Conservation (phyloP, 192 early-diverging fungal genomes). For the Paraglomus occultum region DNA sequence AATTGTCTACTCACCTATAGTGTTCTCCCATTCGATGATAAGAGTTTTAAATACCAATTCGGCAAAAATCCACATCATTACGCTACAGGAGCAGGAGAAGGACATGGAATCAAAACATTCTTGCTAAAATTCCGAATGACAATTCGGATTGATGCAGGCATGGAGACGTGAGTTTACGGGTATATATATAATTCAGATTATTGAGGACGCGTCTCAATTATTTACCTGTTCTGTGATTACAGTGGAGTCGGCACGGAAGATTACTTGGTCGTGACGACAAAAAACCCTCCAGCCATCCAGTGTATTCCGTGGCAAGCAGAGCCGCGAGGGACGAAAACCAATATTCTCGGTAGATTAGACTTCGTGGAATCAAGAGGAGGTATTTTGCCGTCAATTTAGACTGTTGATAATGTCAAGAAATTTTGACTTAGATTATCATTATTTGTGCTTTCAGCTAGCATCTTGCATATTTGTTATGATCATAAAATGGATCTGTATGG, state of each 20-base stretch:
- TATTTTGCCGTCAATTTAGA: constrained; percentile 20
- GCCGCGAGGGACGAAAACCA: constrained; percentile 23
- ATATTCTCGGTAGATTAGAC: constrained; percentile 30
- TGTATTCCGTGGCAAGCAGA: constrained; percentile 72
- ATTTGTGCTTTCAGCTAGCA: constrained; percentile 22
- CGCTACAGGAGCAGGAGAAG: constrained; percentile 68
- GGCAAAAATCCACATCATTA: constrained; percentile 55
- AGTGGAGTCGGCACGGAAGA: constrained; percentile 66
- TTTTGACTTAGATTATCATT: constrained; percentile 19
- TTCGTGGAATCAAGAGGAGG: constrained; percentile 40
- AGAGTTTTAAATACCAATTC: constrained; percentile 59
- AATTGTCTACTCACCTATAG: constrained; percentile 73
- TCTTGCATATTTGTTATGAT: constrained; percentile 24
- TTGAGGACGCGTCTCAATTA: neutral
- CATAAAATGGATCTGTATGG: constrained; percentile 48
- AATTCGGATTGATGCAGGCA: constrained; percentile 73
- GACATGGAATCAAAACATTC: constrained; percentile 51
- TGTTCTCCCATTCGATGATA: constrained; percentile 50
- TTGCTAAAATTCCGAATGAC: constrained; percentile 68
- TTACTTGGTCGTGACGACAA: constrained; percentile 67
- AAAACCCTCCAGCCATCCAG: constrained; percentile 66
- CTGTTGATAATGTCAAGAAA: constrained; percentile 1
- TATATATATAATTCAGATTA: constrained; percentile 10
- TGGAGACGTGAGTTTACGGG: constrained; percentile 31
- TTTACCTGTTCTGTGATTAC: neutral